These are phyloP conservation scores for Didymellaceae sp. DNA, from an alignment of 2,329 filamentous ascomycete genomes.

Conservation along the genomic window DNA sequence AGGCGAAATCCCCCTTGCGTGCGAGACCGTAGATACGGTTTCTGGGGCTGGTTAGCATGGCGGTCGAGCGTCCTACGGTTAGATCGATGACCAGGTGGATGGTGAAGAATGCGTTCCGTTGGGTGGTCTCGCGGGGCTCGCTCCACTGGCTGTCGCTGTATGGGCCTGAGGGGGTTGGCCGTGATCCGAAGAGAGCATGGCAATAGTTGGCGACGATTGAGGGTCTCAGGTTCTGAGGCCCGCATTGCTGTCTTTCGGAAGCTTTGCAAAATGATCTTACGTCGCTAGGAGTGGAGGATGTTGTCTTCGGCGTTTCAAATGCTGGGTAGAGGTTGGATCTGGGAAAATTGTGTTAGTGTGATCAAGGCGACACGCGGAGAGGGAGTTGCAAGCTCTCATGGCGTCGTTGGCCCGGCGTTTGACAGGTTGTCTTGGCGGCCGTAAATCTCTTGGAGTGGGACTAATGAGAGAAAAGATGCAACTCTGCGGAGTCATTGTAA, in stretches of 20 bases:
- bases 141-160: too few species aligned
- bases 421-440: not conserved
- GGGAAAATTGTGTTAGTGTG: not conserved
- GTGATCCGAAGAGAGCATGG: not conserved
- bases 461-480: too few species aligned
- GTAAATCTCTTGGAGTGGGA: too few species aligned
- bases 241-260: not conserved
- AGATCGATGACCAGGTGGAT: too few species aligned
- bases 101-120: too few species aligned
- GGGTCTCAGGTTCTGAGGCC: too few species aligned
- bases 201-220: too few species aligned
- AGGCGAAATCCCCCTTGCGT: not conserved
- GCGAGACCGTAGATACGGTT: not conserved
- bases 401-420: not conserved
- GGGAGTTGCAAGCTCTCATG: not conserved
- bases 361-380: not conserved
- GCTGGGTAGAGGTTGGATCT: not conserved
- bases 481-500: too few species aligned
- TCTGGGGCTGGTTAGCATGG: too few species aligned
- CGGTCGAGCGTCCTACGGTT: too few species aligned
- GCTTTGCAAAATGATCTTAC: not conserved
- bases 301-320: not conserved
- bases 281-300: not conserved
- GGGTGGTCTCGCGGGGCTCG: too few species aligned
- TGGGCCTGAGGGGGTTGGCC: too few species aligned